These are phyloP conservation scores for Suhomyces kilbournensis DNA, from an alignment of 805 yeast species.

Conservation along the genomic window DNA sequence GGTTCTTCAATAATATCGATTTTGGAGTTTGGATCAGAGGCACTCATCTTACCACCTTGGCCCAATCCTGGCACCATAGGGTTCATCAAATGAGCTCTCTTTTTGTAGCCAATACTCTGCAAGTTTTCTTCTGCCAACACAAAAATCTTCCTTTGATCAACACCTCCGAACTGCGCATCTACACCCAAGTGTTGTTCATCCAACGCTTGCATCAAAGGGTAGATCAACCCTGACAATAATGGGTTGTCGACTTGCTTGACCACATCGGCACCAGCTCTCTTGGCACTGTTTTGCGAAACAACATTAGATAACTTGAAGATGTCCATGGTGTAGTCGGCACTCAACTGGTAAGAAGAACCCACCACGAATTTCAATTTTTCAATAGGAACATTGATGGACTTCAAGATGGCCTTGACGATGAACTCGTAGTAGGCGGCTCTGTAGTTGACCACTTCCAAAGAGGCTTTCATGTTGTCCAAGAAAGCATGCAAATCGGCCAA, in stretches of 20 bases:
- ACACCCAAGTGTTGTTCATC: conserved; percentile 88
- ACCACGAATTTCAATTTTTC: conserved; percentile 79
- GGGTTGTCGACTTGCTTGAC: conserved; percentile 97
- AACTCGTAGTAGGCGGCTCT: conserved; percentile 88
- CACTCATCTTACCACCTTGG: conserved; percentile 98
- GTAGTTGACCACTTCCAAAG: conserved; percentile 82
- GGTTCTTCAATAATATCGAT: conserved; percentile 91
- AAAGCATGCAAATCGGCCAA: conserved; percentile 96
- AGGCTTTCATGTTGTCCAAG: conserved; percentile 97
- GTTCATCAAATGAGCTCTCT: conserved; percentile 98
- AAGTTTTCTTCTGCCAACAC: conserved; percentile 95
- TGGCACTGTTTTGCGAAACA: conserved; percentile 93
- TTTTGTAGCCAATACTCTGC: conserved; percentile 83
- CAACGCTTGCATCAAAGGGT: conserved; percentile 98
- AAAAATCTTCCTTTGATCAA: conserved; percentile 96
- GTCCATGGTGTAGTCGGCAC: conserved; percentile 80
- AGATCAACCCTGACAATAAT: conserved; percentile 84
- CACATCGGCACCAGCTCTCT: conserved; percentile 99
- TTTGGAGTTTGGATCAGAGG: conserved; percentile 97
- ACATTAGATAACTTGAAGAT: conserved; percentile 78
- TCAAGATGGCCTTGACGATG: conserved; percentile 80
- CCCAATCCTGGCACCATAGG: conserved; percentile 97
- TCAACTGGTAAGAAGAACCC: conserved; percentile 88
- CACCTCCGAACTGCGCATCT: conserved; percentile 98
- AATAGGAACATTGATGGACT: conserved; percentile 85